Percentiles rank a stretch among this genome's conserved stretches.
Evolutionary conservation across 768 basidiomycete genomes (phyloP).

Genomic region (Gyrodon lividus): DNA sequence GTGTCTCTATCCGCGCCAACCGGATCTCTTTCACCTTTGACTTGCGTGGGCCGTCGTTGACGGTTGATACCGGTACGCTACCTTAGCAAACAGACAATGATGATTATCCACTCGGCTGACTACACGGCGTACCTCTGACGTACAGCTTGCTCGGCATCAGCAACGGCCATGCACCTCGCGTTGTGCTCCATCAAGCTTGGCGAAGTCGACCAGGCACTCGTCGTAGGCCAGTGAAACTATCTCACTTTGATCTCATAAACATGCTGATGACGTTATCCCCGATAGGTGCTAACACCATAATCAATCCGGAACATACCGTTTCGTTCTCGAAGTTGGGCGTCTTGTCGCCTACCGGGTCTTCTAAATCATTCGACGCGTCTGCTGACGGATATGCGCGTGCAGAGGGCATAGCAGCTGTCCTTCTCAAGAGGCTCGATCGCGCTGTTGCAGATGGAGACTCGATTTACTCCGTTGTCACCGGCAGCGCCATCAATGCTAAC

Average conservation of each 20-base stretch:
- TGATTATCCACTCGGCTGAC: neutral
- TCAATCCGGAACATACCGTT: constrained; percentile 28
- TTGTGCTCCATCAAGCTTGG: constrained; percentile 42
- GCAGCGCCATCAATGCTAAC: constrained; percentile 34
- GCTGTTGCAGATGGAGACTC: constrained; percentile 31
- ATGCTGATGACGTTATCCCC: neutral
- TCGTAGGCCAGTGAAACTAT: constrained; percentile 26
- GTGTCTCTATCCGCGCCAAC: constrained; percentile 31
- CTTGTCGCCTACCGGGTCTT: constrained; percentile 36
- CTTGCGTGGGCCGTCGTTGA: constrained; percentile 47
- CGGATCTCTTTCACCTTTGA: constrained; percentile 37
- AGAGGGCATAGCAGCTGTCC: constrained; percentile 31
- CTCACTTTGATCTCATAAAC: no score
- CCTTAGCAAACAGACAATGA: neutral
- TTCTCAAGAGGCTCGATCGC: constrained; percentile 35
- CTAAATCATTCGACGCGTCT: constrained; percentile 31
- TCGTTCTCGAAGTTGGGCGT: constrained; percentile 30
- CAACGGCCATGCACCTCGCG: constrained; percentile 49
- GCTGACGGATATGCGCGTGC: constrained; percentile 34
- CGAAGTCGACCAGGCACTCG: constrained; percentile 48
- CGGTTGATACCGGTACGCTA: constrained; percentile 35
- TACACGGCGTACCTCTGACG: neutral
- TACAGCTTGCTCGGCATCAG: constrained; percentile 43
- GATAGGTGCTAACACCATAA: constrained; percentile 28
- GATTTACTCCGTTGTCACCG: constrained; percentile 31